Evolutionary conservation across 202 grass and related monocot genomes (phyloP), one percentile per base, ranked within the genome.

Genomic region (Setaria viridis): DNA sequence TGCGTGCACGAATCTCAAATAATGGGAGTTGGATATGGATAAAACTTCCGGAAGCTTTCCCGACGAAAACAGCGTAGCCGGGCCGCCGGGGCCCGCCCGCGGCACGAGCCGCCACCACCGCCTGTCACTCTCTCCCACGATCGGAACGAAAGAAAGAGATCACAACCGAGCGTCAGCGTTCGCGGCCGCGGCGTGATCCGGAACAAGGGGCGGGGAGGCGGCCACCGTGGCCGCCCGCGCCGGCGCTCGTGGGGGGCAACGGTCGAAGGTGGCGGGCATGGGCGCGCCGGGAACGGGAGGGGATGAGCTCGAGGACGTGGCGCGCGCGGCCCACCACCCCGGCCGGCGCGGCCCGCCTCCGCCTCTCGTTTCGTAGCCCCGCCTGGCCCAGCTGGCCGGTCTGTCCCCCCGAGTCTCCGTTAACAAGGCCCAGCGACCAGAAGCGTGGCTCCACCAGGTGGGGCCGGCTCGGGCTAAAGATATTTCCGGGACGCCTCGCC

Each of bases 391-490:
- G 0, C 69, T 2, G 9, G 41, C 25, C 25, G 25, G 25, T 25
- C 25, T 25, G 25, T 25, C 25, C 25, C 25, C 25, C 25, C 67
- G 35, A 19, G 9, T 21, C 63, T 11, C 63, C 33, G 17, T 39
- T 15, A 42, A 67, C 11, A 49, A 12, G 25, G 29, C 9, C 47
- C 70, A 35, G 73, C 11, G 37, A 0, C 62, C 46, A 6, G 34
- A 48, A 20, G 62, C 62, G 48, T 68, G 63, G 63, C 48, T 55
- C 32, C 78, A 68, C 79, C 34, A 7, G 5, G 20, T 10, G 34
- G 10, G 35, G 57, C 46, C 46, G 66, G 42, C 48, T 7, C 65
- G 16, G 16, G 67, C 41, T 67, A 80, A 78, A 85, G 78, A 85
- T 89, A 85, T 77, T 85, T 59, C 6, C 6, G 30, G 6, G 37